Evolutionary conservation across 179 eudicot genomes (phyloP), one percentile per base, ranked within the genome.

Genomic region (Camellia oleifera): DNA sequence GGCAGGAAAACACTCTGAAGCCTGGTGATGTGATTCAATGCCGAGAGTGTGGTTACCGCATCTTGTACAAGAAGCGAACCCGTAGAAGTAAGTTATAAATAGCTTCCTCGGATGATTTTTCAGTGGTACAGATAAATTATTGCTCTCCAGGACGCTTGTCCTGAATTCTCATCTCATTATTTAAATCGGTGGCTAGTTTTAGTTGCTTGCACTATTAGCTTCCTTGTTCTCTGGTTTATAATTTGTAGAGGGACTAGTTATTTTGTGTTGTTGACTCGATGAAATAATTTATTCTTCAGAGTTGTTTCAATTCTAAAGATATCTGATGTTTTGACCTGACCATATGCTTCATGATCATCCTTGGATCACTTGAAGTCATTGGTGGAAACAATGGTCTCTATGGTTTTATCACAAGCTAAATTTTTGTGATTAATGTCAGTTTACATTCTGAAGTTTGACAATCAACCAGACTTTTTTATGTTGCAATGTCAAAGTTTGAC

Each of bases 1-100:
- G 92, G 13, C 94, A 91, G 77, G 97, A 92, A 84, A 90, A 92
- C 72, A 91, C 93, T 9, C 65, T 93, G 87, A 93, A 93, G 86
- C 80, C 92, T 7, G 94, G 96, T 40, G 97, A 93, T 77, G 96
- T 92, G 62, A 93, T 93, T 68, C 97, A 93, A 77, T 93, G 97
- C 81, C 89, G 97, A 13, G 97, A 93, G 82, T 93, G 97, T 20
- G 97, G 96, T 15, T 93, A 93, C 63, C 97, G 97, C 58, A 93
- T 93, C 77, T 90, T 93, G 10, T 93, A 92, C 91, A 93, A 93
- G 87, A 93, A 93, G 81, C 88, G 97, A 57, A 93, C 97, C 73
- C 96, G 94, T 72, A 85, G 95, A 88, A 92, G 97, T 93, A 88
- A 77, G 85, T 32, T 54, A 7, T 44, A 26, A 32, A 15, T 40